Conservation (phyloP, 768 basidiomycete species). For the Mycena kentingensis region DNA sequence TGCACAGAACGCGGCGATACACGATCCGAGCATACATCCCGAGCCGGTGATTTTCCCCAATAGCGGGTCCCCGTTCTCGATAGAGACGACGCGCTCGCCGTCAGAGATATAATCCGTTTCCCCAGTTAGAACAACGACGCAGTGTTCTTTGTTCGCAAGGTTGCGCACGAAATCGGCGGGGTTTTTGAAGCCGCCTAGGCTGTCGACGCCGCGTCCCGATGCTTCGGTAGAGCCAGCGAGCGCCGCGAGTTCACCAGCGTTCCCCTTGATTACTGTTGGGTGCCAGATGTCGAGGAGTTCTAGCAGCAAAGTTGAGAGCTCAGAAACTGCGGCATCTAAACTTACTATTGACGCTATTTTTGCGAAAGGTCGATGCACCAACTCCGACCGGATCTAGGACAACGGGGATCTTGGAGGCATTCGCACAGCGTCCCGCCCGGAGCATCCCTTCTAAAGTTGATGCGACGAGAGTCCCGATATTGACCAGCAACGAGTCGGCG, state of each 20-base stretch:
- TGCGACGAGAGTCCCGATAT: slow-evolving; percentile 76
- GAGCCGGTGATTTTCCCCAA: slow-evolving; percentile 87
- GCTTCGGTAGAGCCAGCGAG: slow-evolving; percentile 80
- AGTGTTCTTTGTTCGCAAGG: slow-evolving; percentile 75
- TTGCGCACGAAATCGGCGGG: slow-evolving; percentile 68
- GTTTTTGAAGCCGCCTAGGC: slow-evolving; percentile 79
- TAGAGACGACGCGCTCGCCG: slow-evolving; percentile 64
- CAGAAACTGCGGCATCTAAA: slow-evolving; percentile 5
- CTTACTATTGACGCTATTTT: slow-evolving; percentile 59
- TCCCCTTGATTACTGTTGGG: slow-evolving; percentile 91
- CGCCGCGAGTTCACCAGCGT: slow-evolving; percentile 85
- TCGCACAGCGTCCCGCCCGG: slow-evolving; percentile 69
- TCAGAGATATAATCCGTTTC: slow-evolving; percentile 83
- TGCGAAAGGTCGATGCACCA: slow-evolving; percentile 77
- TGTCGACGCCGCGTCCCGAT: slow-evolving; percentile 82
- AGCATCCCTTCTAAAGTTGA: slow-evolving; percentile 73
- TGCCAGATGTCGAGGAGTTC: slow-evolving; percentile 80
- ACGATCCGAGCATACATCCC: slow-evolving; percentile 81
- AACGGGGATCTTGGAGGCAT: slow-evolving; percentile 69
- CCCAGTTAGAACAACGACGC: slow-evolving; percentile 82
- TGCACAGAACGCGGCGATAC: slow-evolving; percentile 80
- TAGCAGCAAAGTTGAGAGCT: slow-evolving; percentile 26
- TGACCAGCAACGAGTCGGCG: slow-evolving; percentile 73
- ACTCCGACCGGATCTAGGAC: slow-evolving; percentile 93
- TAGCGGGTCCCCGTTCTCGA: slow-evolving; percentile 73